Evolutionary conservation across 148 eudicot genomes (phyloP).

Genomic region (Nyssa sinensis): DNA sequence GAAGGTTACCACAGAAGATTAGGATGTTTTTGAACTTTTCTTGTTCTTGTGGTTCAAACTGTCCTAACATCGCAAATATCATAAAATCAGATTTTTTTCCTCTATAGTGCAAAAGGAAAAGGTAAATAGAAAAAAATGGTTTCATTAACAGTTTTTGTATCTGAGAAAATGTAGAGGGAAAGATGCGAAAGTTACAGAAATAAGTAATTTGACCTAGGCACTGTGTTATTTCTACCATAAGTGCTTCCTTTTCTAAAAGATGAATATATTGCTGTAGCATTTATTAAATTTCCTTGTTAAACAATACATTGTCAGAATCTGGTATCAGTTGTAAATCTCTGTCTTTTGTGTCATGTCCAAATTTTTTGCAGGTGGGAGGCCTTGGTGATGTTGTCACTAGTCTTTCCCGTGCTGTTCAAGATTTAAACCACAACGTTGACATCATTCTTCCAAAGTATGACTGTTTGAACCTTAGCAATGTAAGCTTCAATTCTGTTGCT

Average conservation of each 20-base stretch:
- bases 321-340: not conserved
- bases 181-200: no score
- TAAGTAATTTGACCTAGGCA: not conserved
- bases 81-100: no score
- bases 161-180: no score
- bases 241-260: not conserved
- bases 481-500: constrained; percentile 46
- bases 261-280: not conserved
- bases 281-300: constrained; percentile 3
- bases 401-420: constrained; percentile 97
- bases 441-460: constrained; percentile 91
- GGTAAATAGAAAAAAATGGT: no score
- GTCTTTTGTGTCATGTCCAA: not conserved
- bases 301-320: not conserved
- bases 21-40: no score
- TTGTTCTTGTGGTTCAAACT: no score
- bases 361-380: constrained; percentile 85
- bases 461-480: constrained; percentile 73
- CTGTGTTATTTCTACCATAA: not conserved
- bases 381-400: constrained; percentile 99
- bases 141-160: no score
- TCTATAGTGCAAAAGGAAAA: no score
- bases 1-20: not conserved
- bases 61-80: no score
- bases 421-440: constrained; percentile 82